These are phyloP conservation scores for Endocarpon pusillum DNA, from an alignment of 495 filamentous ascomycete genomes.

Conservation along the genomic window DNA sequence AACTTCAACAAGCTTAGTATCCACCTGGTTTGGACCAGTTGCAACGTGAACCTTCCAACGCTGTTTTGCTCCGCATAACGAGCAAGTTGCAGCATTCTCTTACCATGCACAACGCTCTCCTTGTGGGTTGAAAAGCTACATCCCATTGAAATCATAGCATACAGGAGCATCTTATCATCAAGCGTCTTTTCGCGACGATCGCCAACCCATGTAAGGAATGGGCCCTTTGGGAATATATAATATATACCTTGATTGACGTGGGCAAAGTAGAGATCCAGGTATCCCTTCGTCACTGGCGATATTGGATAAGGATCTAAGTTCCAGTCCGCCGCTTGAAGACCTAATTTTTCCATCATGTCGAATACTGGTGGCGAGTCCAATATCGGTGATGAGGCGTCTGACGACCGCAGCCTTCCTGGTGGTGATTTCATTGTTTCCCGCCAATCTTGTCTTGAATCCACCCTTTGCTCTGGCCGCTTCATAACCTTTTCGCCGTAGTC, in stretches of 20 bases:
- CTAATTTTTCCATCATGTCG: neutral
- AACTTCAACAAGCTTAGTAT: slow-evolving; percentile 50
- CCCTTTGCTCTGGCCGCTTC: neutral
- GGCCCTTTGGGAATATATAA: slow-evolving; percentile 38
- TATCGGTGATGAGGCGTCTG: too few relatives aligned
- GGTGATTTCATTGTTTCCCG: neutral
- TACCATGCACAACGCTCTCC: slow-evolving; percentile 27
- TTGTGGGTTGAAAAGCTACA: slow-evolving; percentile 38
- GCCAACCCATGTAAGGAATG: slow-evolving; percentile 34
- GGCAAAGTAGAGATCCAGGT: slow-evolving; percentile 38
- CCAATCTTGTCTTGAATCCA: neutral
- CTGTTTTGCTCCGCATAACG: slow-evolving; percentile 37
- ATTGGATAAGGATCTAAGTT: slow-evolving; percentile 44
- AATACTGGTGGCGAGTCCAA: neutral
- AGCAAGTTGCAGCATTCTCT: slow-evolving; percentile 37
- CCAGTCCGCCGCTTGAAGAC: slow-evolving; percentile 30
- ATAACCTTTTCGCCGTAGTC: too few relatives aligned
- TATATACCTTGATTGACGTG: slow-evolving; percentile 35
- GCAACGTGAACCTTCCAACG: slow-evolving; percentile 32
- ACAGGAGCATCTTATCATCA: slow-evolving; percentile 55
- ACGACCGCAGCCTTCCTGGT: too few relatives aligned
- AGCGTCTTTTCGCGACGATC: slow-evolving; percentile 34
- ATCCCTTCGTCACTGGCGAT: slow-evolving; percentile 27
- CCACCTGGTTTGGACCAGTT: slow-evolving; percentile 44
- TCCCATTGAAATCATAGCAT: slow-evolving; percentile 42